phyloP scores from a whole-genome alignment of 768 basidiomycete species.

The Xerocomellus amylosporus region DNA sequence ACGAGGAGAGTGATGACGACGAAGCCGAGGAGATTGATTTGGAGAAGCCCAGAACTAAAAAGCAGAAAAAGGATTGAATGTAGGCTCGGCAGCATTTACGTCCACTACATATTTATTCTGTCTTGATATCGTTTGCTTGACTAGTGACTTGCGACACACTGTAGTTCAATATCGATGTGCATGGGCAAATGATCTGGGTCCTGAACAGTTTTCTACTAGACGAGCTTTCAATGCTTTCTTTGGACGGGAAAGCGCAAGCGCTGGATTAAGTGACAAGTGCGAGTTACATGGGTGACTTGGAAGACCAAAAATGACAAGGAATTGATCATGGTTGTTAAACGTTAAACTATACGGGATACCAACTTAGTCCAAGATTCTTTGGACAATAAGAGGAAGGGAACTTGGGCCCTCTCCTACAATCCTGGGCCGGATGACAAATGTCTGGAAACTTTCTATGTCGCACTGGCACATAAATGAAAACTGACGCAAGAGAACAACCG shows the following conservation, averaged over 20 bases:
- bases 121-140: conserved; percentile 11
- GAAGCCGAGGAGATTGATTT: conserved; percentile 86
- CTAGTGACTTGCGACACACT: conserved; percentile 3
- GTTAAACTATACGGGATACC: not conserved
- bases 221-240: not conserved
- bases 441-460: conserved; percentile 62
- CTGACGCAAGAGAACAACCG: conserved; percentile 49
- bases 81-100: conserved; percentile 10
- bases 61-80: conserved; percentile 48
- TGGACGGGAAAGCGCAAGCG: too few relatives aligned
- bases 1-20: conserved; percentile 66
- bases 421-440: conserved; percentile 62
- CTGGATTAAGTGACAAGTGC: too few relatives aligned
- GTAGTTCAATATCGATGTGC: conserved; percentile 2
- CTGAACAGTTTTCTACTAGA: not conserved
- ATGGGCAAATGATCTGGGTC: not conserved
- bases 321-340: not conserved
- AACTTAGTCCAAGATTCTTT: conserved; percentile 22
- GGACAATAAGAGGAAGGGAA: conserved; percentile 54
- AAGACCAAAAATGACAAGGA: not conserved
- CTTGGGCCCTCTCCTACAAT: conserved; percentile 51
- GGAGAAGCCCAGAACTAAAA: conserved; percentile 78
- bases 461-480: conserved; percentile 51
- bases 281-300: too few relatives aligned
- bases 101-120: conserved; percentile 27